A percentile compares a stretch with the other conserved stretches of the same genome.
Evolutionary conservation across 257 asterid species (phyloP).

Genomic region (Thymus mandschuricus): DNA sequence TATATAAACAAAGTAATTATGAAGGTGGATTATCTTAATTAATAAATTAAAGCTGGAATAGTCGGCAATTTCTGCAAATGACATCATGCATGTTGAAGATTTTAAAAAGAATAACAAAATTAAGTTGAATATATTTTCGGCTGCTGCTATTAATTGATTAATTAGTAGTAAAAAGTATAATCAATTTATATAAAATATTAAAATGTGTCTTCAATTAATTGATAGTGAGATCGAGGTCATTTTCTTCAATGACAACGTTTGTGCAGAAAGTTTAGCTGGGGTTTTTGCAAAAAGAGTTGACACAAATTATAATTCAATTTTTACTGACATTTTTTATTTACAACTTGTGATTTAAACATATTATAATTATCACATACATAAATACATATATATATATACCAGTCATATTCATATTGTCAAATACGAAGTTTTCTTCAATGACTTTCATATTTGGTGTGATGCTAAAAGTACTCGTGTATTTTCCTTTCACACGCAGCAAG

Average conservation of each 20-base stretch:
- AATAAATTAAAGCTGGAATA: neutral
- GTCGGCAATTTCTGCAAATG: neutral
- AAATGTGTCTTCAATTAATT: neutral
- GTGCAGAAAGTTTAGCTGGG: neutral
- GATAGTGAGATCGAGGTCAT: slow-evolving; percentile 5
- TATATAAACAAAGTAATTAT: neutral
- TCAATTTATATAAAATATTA: too few relatives aligned
- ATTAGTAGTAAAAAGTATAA: neutral
- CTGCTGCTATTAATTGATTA: neutral
- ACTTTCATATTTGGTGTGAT: neutral
- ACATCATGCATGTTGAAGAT: slow-evolving; percentile 2
- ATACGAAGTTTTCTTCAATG: neutral
- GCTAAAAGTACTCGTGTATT: neutral
- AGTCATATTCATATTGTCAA: neutral
- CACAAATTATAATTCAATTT: neutral
- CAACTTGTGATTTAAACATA: neutral
- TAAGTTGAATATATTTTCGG: neutral
- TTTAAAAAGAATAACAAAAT: neutral
- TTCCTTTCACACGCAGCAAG: too few relatives aligned
- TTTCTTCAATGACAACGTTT: slow-evolving; percentile 22
- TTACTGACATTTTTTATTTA: neutral
- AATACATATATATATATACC: too few relatives aligned
- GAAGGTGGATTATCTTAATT: neutral
- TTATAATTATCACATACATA: neutral
- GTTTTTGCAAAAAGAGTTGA: slow-evolving; percentile 5